Percentiles rank a stretch among this genome's conserved stretches.
These are phyloP conservation scores for Annulohypoxylon truncatum DNA, from an alignment of 2,329 filamentous ascomycete species.

Conservation along the genomic window DNA sequence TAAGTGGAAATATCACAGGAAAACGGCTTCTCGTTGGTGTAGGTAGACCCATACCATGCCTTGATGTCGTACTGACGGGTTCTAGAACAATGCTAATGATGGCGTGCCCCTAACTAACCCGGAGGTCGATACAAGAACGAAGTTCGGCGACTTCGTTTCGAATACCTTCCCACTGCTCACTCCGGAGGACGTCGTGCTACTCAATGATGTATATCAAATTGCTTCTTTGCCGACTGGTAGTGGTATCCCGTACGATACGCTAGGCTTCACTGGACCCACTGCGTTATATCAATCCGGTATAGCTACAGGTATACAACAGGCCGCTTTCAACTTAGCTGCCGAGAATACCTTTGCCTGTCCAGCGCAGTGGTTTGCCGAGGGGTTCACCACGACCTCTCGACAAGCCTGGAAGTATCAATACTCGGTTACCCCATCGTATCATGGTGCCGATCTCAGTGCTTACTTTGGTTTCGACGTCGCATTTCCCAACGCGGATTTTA, in stretches of 20 bases:
- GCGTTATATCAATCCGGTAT: slow-evolving; percentile 59
- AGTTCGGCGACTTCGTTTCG: slow-evolving; percentile 45
- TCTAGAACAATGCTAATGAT: slow-evolving; percentile 52
- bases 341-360: slow-evolving; percentile 64
- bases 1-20: slow-evolving; percentile 33
- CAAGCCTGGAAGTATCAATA: slow-evolving; percentile 58
- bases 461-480: slow-evolving; percentile 50
- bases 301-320: slow-evolving; percentile 61
- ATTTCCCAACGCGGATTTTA: slow-evolving; percentile 50
- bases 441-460: slow-evolving; percentile 51
- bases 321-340: slow-evolving; percentile 59
- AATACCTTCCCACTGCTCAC: slow-evolving; percentile 44
- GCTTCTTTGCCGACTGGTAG: slow-evolving; percentile 20
- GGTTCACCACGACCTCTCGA: slow-evolving; percentile 51
- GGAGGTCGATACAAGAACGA: slow-evolving; percentile 40
- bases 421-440: slow-evolving; percentile 51
- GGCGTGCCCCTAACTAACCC: slow-evolving; percentile 49
- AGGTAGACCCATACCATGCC: neutral
- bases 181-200: slow-evolving; percentile 22
- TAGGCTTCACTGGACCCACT: slow-evolving; percentile 53
- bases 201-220: slow-evolving; percentile 41
- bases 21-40: slow-evolving; percentile 46
- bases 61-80: slow-evolving; percentile 7
- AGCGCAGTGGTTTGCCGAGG: slow-evolving; percentile 61
- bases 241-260: slow-evolving; percentile 51